phyloP scores from a whole-genome alignment of 495 filamentous ascomycete genomes.

The Aspergillus mulundensis region DNA sequence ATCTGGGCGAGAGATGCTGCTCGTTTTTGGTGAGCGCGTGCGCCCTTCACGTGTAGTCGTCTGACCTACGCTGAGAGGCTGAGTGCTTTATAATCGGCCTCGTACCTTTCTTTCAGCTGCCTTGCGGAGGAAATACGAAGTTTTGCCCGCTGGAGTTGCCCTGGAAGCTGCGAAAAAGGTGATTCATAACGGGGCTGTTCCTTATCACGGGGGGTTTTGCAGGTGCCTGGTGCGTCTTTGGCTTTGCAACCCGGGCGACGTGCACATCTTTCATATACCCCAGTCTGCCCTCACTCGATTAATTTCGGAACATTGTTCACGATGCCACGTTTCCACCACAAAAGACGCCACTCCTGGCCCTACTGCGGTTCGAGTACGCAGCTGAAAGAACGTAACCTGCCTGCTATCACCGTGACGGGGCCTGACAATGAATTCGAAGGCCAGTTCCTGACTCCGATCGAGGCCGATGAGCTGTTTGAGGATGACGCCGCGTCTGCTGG shows the following conservation, averaged over 20 bases:
- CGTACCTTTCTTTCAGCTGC: background rate
- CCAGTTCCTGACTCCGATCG: conserved; percentile 19
- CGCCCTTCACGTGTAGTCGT: conserved; percentile 19
- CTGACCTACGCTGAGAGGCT: conserved; percentile 15
- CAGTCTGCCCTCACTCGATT: background rate
- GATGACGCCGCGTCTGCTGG: conserved; percentile 36
- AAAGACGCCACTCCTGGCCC: conserved; percentile 40
- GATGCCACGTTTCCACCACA: conserved; percentile 31
- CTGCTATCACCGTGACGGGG: conserved; percentile 13
- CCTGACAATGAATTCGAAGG: conserved; percentile 17
- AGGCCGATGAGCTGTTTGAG: conserved; percentile 23
- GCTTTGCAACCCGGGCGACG: background rate
- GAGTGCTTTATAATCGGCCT: conserved; percentile 11
- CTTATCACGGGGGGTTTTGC: background rate
- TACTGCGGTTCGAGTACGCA: conserved; percentile 29
- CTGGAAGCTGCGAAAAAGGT: conserved; percentile 12
- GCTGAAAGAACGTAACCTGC: conserved; percentile 7
- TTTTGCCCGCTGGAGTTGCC: background rate
- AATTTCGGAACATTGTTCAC: background rate
- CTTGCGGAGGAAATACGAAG: background rate
- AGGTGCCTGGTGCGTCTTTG: background rate
- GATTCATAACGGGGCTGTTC: conserved; percentile 1
- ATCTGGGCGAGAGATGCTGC: conserved; percentile 8
- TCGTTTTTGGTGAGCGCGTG: conserved; percentile 15
- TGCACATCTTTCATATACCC: background rate